Conservation (phyloP, 306 rosid genomes). For the Corylus americana region DNA sequence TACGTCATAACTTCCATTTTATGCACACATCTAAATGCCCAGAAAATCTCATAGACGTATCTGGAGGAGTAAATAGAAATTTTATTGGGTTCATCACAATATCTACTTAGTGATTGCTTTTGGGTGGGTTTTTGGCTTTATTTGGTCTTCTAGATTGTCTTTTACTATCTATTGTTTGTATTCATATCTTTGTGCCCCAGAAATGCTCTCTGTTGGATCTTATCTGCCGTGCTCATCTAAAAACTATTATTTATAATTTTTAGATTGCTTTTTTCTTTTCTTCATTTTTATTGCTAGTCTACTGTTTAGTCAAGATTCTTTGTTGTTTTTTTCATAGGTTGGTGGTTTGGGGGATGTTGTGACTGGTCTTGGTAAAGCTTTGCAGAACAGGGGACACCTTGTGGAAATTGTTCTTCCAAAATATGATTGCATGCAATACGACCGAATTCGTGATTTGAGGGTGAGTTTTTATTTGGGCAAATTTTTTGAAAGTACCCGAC, state of each 20-base stretch:
- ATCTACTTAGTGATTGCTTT: background rate
- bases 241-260: constrained; percentile 2
- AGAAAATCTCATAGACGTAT: background rate
- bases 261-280: constrained; percentile 3
- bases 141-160: background rate
- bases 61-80: background rate
- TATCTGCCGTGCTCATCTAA: background rate
- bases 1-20: background rate
- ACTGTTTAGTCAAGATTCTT: constrained; percentile 9
- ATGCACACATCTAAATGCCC: background rate
- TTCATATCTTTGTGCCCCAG: background rate
- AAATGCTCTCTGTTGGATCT: background rate
- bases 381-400: constrained; percentile 92
- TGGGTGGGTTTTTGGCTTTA: background rate
- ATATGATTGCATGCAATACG: constrained; percentile 87
- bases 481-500: constrained; percentile 5
- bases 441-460: constrained; percentile 59
- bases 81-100: background rate
- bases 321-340: constrained; percentile 56
- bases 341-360: constrained; percentile 98
- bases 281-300: constrained; percentile 21
- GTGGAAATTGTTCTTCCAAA: constrained; percentile 94
- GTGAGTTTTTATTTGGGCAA: constrained; percentile 42
- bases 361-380: constrained; percentile 83
- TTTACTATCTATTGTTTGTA: background rate